Percentiles rank a stretch among this genome's conserved stretches.
Conservation (phyloP, 371 early-diverging fungal species). For the Astathelohania contejeani region DNA sequence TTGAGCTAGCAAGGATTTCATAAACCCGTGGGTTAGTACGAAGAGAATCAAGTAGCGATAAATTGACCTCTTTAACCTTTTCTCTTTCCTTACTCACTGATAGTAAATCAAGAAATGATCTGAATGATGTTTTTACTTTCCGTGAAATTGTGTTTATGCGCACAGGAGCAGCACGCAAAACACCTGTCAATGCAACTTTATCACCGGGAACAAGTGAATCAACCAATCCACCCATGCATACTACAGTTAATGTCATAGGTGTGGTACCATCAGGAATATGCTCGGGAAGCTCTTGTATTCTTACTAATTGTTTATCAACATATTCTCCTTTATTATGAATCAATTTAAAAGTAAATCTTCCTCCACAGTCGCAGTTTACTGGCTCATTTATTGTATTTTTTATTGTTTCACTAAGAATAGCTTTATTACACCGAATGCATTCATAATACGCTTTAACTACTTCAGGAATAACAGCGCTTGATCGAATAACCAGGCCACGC, state of each 20-base stretch:
- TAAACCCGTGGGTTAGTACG: constrained; percentile 54
- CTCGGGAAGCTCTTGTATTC: constrained; percentile 95
- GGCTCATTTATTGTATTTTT: constrained; percentile 82
- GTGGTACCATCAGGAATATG: constrained; percentile 92
- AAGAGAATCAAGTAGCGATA: constrained; percentile 11
- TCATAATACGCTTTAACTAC: constrained; percentile 42
- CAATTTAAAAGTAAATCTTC: constrained; percentile 52
- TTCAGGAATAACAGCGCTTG: constrained; percentile 80
- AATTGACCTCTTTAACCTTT: background rate
- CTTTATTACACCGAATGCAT: constrained; percentile 45
- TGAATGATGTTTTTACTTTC: constrained; percentile 74
- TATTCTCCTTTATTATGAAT: constrained; percentile 78
- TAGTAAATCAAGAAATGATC: constrained; percentile 77
- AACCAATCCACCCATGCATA: constrained; percentile 75
- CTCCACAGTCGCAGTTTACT: constrained; percentile 60
- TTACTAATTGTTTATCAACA: constrained; percentile 79
- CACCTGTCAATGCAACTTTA: constrained; percentile 76
- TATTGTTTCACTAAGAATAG: constrained; percentile 63
- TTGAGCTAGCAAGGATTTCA: constrained; percentile 34
- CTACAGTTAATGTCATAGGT: constrained; percentile 80
- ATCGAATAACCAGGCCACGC: constrained; percentile 79
- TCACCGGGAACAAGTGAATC: constrained; percentile 92
- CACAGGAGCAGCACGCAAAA: constrained; percentile 84
- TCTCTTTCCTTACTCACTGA: constrained; percentile 3
- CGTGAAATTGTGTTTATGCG: constrained; percentile 73